These are phyloP conservation scores for Stylonectria norvegica DNA, from an alignment of 2,329 filamentous ascomycete genomes.

Conservation along the genomic window DNA sequence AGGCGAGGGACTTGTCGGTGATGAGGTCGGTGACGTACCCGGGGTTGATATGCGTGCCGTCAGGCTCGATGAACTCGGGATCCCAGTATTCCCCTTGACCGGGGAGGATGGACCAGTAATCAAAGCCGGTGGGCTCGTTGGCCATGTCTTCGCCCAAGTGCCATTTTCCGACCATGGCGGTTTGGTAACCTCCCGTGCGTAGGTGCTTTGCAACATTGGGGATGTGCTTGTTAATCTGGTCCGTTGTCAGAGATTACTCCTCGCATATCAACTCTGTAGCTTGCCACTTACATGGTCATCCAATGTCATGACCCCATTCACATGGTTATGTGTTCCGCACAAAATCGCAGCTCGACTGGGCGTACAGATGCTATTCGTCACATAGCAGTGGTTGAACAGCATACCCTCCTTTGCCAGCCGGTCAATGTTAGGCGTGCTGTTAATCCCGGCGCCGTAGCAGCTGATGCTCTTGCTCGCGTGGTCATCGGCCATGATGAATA, in stretches of 20 bases:
- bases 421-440: slow-evolving; percentile 50
- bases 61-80: slow-evolving; percentile 44
- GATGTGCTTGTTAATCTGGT: slow-evolving; percentile 44
- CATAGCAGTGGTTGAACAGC: slow-evolving; percentile 52
- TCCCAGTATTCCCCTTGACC: slow-evolving; percentile 53
- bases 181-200: slow-evolving; percentile 44
- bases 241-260: background rate
- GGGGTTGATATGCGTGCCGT: slow-evolving; percentile 27
- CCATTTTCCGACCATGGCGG: slow-evolving; percentile 54
- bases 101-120: slow-evolving; percentile 50
- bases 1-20: slow-evolving; percentile 46
- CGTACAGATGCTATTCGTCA: slow-evolving; percentile 52
- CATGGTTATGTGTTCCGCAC: slow-evolving; percentile 50
- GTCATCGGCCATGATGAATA: slow-evolving; percentile 56
- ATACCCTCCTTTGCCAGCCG: slow-evolving; percentile 48
- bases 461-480: slow-evolving; percentile 50
- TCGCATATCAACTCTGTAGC: background rate
- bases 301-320: slow-evolving; percentile 50
- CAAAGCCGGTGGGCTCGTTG: slow-evolving; percentile 48
- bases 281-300: slow-evolving; percentile 31
- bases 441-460: slow-evolving; percentile 49
- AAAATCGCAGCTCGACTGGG: slow-evolving; percentile 49
- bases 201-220: slow-evolving; percentile 52
- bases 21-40: slow-evolving; percentile 53
- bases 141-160: slow-evolving; percentile 46